A percentile compares a stretch with the other conserved stretches of the same genome.
Evolutionary conservation across 106 monocot genomes (phyloP).

Genomic region (Dendrobium huoshanense): DNA sequence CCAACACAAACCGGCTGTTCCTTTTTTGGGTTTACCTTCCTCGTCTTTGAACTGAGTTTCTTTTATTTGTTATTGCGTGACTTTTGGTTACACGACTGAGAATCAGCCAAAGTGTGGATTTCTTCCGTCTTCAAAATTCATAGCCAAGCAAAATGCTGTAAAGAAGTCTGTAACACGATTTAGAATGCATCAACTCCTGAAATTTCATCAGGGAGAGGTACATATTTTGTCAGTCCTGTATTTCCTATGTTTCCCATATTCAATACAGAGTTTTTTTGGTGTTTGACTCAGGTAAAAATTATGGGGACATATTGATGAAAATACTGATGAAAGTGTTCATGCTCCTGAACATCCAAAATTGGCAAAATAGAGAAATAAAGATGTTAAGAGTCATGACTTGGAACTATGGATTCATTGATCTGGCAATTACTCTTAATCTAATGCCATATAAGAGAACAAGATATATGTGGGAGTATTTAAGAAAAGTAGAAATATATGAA

Average conservation of each 20-base stretch:
- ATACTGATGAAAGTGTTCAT: too few relatives aligned
- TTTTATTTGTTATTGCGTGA: constrained; percentile 12
- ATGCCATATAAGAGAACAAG: too few relatives aligned
- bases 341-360: too few relatives aligned
- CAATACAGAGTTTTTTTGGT: too few relatives aligned
- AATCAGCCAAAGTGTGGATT: constrained; percentile 91
- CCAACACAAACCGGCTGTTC: background rate
- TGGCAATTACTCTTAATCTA: too few relatives aligned
- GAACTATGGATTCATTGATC: too few relatives aligned
- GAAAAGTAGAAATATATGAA: too few relatives aligned
- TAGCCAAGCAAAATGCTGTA: constrained; percentile 35
- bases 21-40: constrained; percentile 4
- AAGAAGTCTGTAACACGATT: constrained; percentile 69
- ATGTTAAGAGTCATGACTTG: too few relatives aligned
- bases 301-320: too few relatives aligned
- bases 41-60: background rate
- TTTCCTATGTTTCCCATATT: background rate
- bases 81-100: constrained; percentile 8
- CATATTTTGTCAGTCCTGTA: constrained; percentile 6
- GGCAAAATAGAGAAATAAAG: too few relatives aligned
- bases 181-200: constrained; percentile 88
- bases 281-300: too few relatives aligned
- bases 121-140: constrained; percentile 79
- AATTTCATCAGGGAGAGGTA: constrained; percentile 73
- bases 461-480: too few relatives aligned